Evolutionary conservation across 352 stramenopile species (phyloP).

Genomic region (Phytopythium sindhum): DNA sequence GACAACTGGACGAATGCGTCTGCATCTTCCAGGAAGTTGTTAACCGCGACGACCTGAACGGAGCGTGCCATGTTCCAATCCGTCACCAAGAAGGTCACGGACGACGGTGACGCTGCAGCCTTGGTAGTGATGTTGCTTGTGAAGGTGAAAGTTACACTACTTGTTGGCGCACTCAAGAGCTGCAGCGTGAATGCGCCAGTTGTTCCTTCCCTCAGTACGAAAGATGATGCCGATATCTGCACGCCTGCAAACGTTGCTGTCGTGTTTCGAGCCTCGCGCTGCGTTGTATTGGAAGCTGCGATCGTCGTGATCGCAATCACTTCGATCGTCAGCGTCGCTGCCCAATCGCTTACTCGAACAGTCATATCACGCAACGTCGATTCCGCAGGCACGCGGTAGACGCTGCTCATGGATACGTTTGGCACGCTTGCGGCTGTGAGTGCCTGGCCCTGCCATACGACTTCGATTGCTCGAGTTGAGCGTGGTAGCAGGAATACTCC

Average conservation of each 20-base stretch:
- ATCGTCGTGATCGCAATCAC: slow-evolving; percentile 30
- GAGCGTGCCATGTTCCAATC: slow-evolving; percentile 32
- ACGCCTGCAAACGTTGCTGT: slow-evolving; percentile 34
- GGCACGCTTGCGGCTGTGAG: slow-evolving; percentile 24
- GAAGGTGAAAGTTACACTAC: slow-evolving; percentile 31
- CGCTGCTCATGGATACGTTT: slow-evolving; percentile 20
- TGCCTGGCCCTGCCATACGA: slow-evolving; percentile 33
- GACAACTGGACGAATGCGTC: slow-evolving; percentile 23
- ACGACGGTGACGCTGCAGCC: slow-evolving; percentile 18
- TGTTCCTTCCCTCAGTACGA: slow-evolving; percentile 40
- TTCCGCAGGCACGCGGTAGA: slow-evolving; percentile 32
- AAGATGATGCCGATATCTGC: slow-evolving; percentile 30
- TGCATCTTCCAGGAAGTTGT: slow-evolving; percentile 53
- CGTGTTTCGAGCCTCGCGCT: slow-evolving; percentile 21
- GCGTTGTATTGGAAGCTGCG: slow-evolving; percentile 30
- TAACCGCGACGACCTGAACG: slow-evolving; percentile 35
- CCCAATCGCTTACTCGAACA: slow-evolving; percentile 21
- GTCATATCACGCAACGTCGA: slow-evolving; percentile 26
- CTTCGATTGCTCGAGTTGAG: slow-evolving; percentile 21
- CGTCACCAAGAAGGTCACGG: slow-evolving; percentile 22
- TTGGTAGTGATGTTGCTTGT: slow-evolving; percentile 25
- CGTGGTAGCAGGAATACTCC: slow-evolving; percentile 32
- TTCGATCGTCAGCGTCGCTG: slow-evolving; percentile 30
- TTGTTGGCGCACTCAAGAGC: slow-evolving; percentile 38
- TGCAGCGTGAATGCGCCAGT: slow-evolving; percentile 17